A percentile compares a stretch with the other conserved stretches of the same genome.
These are phyloP conservation scores for Aechmea fasciata DNA, from an alignment of 176 grass and related monocot genomes.

Conservation along the genomic window DNA sequence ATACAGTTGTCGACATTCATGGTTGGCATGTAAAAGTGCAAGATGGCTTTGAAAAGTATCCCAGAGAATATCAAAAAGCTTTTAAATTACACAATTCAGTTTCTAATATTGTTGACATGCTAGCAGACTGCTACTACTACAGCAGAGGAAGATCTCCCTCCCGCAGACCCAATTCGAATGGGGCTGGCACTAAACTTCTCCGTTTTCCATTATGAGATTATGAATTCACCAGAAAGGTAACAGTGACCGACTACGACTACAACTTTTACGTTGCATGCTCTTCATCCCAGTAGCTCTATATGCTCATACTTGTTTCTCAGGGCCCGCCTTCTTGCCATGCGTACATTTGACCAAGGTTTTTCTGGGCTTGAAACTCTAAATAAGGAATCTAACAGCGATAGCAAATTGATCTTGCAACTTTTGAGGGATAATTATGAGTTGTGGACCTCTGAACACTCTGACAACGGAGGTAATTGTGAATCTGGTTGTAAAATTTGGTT, in stretches of 20 bases:
- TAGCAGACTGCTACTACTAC: conserved; percentile 56
- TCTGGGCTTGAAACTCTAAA: conserved; percentile 39
- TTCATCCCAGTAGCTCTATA: conserved; percentile 20
- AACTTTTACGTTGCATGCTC: background rate
- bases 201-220: conserved; percentile 83
- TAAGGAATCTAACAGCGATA: conserved; percentile 45
- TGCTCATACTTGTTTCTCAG: conserved; percentile 19
- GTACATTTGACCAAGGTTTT: conserved; percentile 75
- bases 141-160: conserved; percentile 47
- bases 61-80: background rate
- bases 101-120: background rate
- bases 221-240: conserved; percentile 53
- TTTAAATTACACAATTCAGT: background rate
- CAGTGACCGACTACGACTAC: background rate
- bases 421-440: conserved; percentile 60
- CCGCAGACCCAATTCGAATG: conserved; percentile 50
- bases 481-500: background rate
- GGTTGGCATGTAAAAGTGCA: background rate
- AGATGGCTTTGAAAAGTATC: background rate
- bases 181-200: conserved; percentile 83
- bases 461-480: conserved; percentile 16
- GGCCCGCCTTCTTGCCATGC: conserved; percentile 61
- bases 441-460: conserved; percentile 41
- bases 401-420: conserved; percentile 56
- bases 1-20: too few species aligned